Evolutionary conservation across 352 stramenopile species (phyloP), one percentile per base, ranked within the genome.

Genomic region (Pythium utonaiense): DNA sequence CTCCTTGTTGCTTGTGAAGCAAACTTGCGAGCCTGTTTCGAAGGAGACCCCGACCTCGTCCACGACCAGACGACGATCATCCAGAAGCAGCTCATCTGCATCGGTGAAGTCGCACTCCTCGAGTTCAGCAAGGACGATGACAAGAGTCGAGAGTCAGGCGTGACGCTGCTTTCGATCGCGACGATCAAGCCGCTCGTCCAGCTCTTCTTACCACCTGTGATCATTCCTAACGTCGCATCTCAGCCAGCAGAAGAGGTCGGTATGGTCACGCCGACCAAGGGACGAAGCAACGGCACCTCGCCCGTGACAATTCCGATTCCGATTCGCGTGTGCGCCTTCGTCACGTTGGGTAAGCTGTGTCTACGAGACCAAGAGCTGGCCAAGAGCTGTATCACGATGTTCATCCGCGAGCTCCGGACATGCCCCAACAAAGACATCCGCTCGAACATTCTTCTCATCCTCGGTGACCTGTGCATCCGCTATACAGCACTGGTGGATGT

Each of bases 401-500:
- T 99, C 36, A 97, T 98, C 42, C 86, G 96, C 14, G 95, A 98
- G 66, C 79, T 99, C 9, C 69, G 91, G 40, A 88, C 82, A n/a
- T 83, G 79, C 41, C 49, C 70, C 10, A 80, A 88, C 63, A 78
- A 92, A 54, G 78, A 95, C 33, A 94, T 98, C 19, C 87, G 95
- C n/a, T 96, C 88, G n/a, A 99, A 99, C 71, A 96, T 97, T 9
- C 64, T 99, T 60, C 67, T 99, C 44, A 96, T 99, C 24, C 75
- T 99, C 16, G 95, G 96, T 14, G 96, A 99, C 75, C 66, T 99
- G 27, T 98, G 93, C 62, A 93, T 98, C 30, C 86, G 92, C 3
- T 99, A 98, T 77, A 98, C 96, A 6, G 94, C 96, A 30, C 75
- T 99, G 30, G 93, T 98, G 10, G 96, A 99, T 59, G 83, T 86